Percentiles rank a stretch among this genome's conserved stretches.
Conservation (phyloP, 2,329 filamentous ascomycete genomes). For the Aspergillus sp. region DNA sequence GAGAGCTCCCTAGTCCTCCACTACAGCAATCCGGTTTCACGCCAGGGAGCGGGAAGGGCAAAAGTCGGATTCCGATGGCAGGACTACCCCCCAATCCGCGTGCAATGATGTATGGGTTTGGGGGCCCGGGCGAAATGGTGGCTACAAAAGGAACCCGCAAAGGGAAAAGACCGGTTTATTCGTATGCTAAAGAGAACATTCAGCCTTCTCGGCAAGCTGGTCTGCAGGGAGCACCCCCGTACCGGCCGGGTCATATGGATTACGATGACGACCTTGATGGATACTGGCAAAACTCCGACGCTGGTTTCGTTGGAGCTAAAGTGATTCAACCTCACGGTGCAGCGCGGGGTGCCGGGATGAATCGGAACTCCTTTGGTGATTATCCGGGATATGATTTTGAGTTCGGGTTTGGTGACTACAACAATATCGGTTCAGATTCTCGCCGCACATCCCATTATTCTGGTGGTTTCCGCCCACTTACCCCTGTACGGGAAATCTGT, state of each 20-base stretch:
- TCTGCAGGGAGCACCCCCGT: background rate
- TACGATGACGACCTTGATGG: slow-evolving; percentile 17
- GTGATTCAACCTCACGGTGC: slow-evolving; percentile 16
- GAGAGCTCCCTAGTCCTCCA: slow-evolving; percentile 16
- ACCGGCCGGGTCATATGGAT: slow-evolving; percentile 6
- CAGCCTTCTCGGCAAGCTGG: slow-evolving; percentile 8
- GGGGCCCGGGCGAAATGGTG: slow-evolving; percentile 16
- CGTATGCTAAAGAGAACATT: slow-evolving; percentile 10
- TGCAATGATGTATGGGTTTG: slow-evolving; percentile 32
- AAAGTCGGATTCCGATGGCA: slow-evolving; percentile 16
- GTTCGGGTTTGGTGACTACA: slow-evolving; percentile 23
- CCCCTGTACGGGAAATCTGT: slow-evolving; percentile 22
- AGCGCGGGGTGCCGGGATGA: slow-evolving; percentile 11
- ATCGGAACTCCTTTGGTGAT: slow-evolving; percentile 6
- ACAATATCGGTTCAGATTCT: slow-evolving; percentile 11
- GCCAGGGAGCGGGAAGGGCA: background rate
- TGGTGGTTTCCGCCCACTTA: slow-evolving; percentile 20
- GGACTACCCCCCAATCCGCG: slow-evolving; percentile 38
- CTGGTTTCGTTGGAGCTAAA: slow-evolving; percentile 8
- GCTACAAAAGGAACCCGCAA: slow-evolving; percentile 9
- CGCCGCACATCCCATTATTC: slow-evolving; percentile 22
- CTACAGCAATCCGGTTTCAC: slow-evolving; percentile 11
- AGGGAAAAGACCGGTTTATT: slow-evolving; percentile 15
- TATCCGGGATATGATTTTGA: slow-evolving; percentile 24
- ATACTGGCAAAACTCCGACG: slow-evolving; percentile 15